phyloP scores from a whole-genome alignment of 495 filamentous ascomycete genomes.

The Recurvomyces mirabilis region DNA sequence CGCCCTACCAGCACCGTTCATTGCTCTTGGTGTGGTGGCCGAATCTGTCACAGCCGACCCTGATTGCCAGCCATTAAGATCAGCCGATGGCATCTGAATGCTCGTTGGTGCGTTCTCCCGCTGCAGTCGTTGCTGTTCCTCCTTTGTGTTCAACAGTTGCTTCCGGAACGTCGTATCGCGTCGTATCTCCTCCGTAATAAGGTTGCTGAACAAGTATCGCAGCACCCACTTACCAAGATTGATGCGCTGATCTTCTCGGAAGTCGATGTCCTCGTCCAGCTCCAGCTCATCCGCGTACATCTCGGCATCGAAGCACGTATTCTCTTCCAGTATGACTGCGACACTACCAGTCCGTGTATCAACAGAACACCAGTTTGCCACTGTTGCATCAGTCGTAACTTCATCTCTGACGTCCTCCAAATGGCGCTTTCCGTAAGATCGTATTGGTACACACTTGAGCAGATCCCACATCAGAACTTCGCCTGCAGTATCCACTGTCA shows the following conservation, averaged over 20 bases:
- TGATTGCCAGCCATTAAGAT: slow-evolving; percentile 34
- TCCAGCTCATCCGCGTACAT: slow-evolving; percentile 85
- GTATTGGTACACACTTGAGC: slow-evolving; percentile 64
- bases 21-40: slow-evolving; percentile 51
- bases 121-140: slow-evolving; percentile 47
- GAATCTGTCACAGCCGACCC: slow-evolving; percentile 40
- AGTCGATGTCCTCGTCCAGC: slow-evolving; percentile 60
- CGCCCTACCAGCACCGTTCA: slow-evolving; percentile 45
- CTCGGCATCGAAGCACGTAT: slow-evolving; percentile 95
- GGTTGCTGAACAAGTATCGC: slow-evolving; percentile 77
- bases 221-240: slow-evolving; percentile 97
- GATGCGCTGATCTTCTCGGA: slow-evolving; percentile 89
- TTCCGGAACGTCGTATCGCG: slow-evolving; percentile 65
- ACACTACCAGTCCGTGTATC: slow-evolving; percentile 85
- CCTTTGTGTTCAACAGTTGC: slow-evolving; percentile 44
- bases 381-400: slow-evolving; percentile 76
- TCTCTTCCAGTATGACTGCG: slow-evolving; percentile 82
- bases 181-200: slow-evolving; percentile 80
- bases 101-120: slow-evolving; percentile 48
- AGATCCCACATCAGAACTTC: slow-evolving; percentile 97
- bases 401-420: slow-evolving; percentile 83
- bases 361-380: slow-evolving; percentile 90
- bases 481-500: slow-evolving; percentile 89
- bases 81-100: slow-evolving; percentile 52
- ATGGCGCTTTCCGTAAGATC: slow-evolving; percentile 83